These are phyloP conservation scores for Fusarium sp. DNA, from an alignment of 2,329 filamentous ascomycete species.

Conservation along the genomic window DNA sequence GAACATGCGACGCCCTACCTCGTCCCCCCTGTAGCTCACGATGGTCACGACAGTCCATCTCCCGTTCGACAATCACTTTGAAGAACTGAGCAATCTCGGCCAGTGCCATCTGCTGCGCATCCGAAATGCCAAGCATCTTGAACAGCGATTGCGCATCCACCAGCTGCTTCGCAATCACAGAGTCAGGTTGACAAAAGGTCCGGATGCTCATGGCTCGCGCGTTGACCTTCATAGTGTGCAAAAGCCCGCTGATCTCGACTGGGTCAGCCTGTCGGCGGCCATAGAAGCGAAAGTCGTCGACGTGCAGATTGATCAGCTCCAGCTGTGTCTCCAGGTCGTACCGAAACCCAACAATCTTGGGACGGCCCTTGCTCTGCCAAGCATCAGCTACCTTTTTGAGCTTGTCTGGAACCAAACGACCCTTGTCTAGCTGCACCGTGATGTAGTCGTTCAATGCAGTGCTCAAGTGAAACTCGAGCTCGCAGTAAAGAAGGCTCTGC, in stretches of 20 bases:
- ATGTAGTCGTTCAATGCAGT: constrained; percentile 64
- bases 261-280: constrained; percentile 57
- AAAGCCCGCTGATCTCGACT: constrained; percentile 57
- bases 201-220: constrained; percentile 63
- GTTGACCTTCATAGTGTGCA: constrained; percentile 64
- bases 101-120: constrained; percentile 57
- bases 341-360: constrained; percentile 66
- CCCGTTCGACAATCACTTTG: constrained; percentile 61
- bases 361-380: constrained; percentile 64
- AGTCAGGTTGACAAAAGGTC: constrained; percentile 68
- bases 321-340: constrained; percentile 71
- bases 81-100: constrained; percentile 65
- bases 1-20: constrained; percentile 9
- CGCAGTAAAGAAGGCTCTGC: constrained; percentile 68
- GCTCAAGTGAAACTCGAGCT: constrained; percentile 66
- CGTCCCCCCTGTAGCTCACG: constrained; percentile 33
- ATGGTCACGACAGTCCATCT: constrained; percentile 45
- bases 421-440: constrained; percentile 62
- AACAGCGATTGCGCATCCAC: constrained; percentile 63
- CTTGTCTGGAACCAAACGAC: constrained; percentile 63
- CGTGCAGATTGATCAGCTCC: constrained; percentile 62
- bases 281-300: constrained; percentile 65
- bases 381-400: constrained; percentile 61
- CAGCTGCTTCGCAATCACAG: constrained; percentile 67
- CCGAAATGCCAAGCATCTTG: constrained; percentile 58